Conservation (phyloP, 2,329 filamentous ascomycete genomes). For the Cladosporium sp. region DNA sequence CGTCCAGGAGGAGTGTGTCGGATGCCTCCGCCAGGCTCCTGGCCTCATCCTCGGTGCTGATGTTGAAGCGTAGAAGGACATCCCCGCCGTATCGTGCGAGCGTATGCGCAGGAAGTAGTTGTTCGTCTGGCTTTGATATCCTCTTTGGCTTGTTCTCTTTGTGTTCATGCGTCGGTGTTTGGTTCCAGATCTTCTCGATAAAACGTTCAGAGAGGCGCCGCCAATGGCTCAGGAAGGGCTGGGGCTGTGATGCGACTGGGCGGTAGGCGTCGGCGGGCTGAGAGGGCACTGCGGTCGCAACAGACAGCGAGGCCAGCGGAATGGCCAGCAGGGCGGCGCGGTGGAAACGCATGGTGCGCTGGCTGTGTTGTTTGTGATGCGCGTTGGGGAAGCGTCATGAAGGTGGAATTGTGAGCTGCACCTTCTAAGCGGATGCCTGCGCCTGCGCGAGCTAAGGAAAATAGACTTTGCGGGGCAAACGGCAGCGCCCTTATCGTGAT, state of each 20-base stretch:
- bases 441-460: not conserved
- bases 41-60: constrained; percentile 66
- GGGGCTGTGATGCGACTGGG: constrained; percentile 7
- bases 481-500: too few relatives aligned
- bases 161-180: not conserved
- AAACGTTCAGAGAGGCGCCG: constrained; percentile 15
- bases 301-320: constrained; percentile 10
- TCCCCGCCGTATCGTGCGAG: constrained; percentile 63
- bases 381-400: not conserved
- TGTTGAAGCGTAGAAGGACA: constrained; percentile 84
- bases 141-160: not conserved
- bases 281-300: constrained; percentile 17
- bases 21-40: constrained; percentile 67
- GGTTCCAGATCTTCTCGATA: constrained; percentile 16
- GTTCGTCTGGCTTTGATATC: not conserved
- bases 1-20: constrained; percentile 74
- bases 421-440: not conserved
- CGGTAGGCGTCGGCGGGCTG: constrained; percentile 12
- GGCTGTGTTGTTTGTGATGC: not conserved
- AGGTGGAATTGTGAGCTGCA: constrained; percentile 5
- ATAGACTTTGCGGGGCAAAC: too few relatives aligned
- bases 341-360: constrained; percentile 14
- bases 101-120: constrained; percentile 18
- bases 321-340: constrained; percentile 14
- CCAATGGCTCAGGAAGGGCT: constrained; percentile 14